Conservation (phyloP, 1,284 basidiomycete genomes). For the Anthracocystis setariae region DNA sequence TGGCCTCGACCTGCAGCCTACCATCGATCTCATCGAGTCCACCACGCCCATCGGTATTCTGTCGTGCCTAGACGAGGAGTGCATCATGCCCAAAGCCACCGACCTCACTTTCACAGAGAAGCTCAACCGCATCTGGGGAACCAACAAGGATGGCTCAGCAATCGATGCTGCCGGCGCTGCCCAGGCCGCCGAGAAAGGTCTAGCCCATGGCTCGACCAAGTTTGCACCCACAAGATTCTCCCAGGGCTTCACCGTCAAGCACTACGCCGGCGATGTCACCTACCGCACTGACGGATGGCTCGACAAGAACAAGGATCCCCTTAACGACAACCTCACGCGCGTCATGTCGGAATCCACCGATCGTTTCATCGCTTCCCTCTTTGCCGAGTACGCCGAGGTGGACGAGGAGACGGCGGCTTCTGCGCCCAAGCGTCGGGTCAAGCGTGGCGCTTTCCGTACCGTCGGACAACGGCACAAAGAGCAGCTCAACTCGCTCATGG, state of each 20-base stretch:
- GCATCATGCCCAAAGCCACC: constrained; percentile 98
- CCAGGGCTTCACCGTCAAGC: constrained; percentile 91
- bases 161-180: constrained; percentile 48
- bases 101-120: constrained; percentile 96
- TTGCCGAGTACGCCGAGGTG: constrained; percentile 79
- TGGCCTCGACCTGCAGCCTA: constrained; percentile 95
- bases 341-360: constrained; percentile 86
- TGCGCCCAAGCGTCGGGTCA: constrained; percentile 76
- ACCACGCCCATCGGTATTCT: constrained; percentile 82
- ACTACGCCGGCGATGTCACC: constrained; percentile 97
- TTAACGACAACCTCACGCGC: constrained; percentile 94
- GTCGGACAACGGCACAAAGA: constrained; percentile 96
- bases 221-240: constrained; percentile 89
- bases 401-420: constrained; percentile 72
- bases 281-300: constrained; percentile 97
- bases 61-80: constrained; percentile 95
- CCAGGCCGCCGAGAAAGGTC: constrained; percentile 51
- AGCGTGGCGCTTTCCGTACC: constrained; percentile 96
- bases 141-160: constrained; percentile 58
- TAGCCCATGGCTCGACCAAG: constrained; percentile 73
- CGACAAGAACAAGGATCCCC: constrained; percentile 99
- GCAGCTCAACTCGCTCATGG: constrained; percentile 90
- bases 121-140: constrained; percentile 70
- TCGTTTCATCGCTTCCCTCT: constrained; percentile 82
- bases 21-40: constrained; percentile 96